Evolutionary conservation across 345 rosid genomes (phyloP), one percentile per base, ranked within the genome.

Genomic region (Syzygium oleosum): DNA sequence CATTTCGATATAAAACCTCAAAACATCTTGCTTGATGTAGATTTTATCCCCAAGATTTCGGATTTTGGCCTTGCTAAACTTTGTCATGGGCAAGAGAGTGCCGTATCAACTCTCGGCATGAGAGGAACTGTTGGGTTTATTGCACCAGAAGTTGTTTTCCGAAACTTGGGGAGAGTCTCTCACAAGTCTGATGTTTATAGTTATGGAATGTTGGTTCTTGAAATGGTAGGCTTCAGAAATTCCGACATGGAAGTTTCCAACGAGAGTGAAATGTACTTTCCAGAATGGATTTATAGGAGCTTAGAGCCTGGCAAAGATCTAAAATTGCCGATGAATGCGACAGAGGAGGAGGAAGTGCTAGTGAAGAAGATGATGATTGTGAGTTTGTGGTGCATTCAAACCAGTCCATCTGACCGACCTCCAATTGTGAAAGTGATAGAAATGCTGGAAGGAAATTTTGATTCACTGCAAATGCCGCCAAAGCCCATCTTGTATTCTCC

Each of bases 1-100:
- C 92, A 93, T 80, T 94, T 93, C 2, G 93, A 94, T 85, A 92
- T 94, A 87, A 94, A 94, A 65, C 94, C 94, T 17, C 91, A 90
- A 0, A 92, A 92, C 65, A 90, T 93, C 87, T 91, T 92, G 83
- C 85, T 92, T 7, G 93, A 93, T 9, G 86, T 88, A 89, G 88
- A 92, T 0, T 90, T 92, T 46, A 85, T 88, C 55, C 95, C 95
- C 1, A 90, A 92, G 68, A 93, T 92, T 17, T 90, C 92, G 1
- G 93, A 93, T 84, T 94, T 93, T 1, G 91, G 93, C 16, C 92
- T 94, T 19, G 90, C 96, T 9, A 94, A 92, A 88, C 88, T 90
- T 2, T 90, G 92, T 49, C 87, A 77, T 0, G 63, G 78, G n/a
- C 90, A 85, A 8, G 94, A 89, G 27, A 93, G 93, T 25, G 41